These are phyloP conservation scores for Aspergillus glaucus DNA, from an alignment of 2,329 filamentous ascomycete species.

Conservation along the genomic window DNA sequence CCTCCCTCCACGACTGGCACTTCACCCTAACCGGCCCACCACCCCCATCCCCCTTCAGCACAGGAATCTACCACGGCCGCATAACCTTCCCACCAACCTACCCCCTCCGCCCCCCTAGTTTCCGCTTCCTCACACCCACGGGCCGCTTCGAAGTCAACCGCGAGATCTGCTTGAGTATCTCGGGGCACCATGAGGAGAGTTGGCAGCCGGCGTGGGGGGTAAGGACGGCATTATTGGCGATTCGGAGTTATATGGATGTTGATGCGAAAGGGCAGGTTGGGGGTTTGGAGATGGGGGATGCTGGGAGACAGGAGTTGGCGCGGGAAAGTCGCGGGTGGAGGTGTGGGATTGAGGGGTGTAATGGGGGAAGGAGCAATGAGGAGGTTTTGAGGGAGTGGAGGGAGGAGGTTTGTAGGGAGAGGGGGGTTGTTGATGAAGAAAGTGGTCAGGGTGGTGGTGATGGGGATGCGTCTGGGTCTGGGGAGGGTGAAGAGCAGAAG, in stretches of 20 bases:
- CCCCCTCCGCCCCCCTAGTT: conserved; percentile 85
- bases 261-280: conserved; percentile 83
- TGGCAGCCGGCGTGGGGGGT: conserved; percentile 99
- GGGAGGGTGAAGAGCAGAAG: conserved; percentile 37
- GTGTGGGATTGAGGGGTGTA: conserved; percentile 50
- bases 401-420: conserved; percentile 42
- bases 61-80: conserved; percentile 89
- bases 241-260: conserved; percentile 89
- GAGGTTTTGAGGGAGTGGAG: conserved; percentile 69
- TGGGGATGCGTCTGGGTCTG: conserved; percentile 2
- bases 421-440: conserved; percentile 15
- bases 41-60: conserved; percentile 65
- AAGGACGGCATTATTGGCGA: conserved; percentile 71
- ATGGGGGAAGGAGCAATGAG: conserved; percentile 52
- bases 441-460: too few relatives aligned
- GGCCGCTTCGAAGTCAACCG: conserved; percentile 94
- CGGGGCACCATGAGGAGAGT: conserved; percentile 92
- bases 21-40: conserved; percentile 93
- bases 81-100: conserved; percentile 87
- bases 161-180: conserved; percentile 92
- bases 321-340: conserved; percentile 58
- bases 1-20: conserved; percentile 96
- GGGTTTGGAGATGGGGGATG: conserved; percentile 70
- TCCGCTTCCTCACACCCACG: conserved; percentile 87
- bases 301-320: conserved; percentile 64